Evolutionary conservation across 2,329 filamentous ascomycete genomes (phyloP), one percentile per base, ranked within the genome.

Genomic region (Monosporascus sp.): DNA sequence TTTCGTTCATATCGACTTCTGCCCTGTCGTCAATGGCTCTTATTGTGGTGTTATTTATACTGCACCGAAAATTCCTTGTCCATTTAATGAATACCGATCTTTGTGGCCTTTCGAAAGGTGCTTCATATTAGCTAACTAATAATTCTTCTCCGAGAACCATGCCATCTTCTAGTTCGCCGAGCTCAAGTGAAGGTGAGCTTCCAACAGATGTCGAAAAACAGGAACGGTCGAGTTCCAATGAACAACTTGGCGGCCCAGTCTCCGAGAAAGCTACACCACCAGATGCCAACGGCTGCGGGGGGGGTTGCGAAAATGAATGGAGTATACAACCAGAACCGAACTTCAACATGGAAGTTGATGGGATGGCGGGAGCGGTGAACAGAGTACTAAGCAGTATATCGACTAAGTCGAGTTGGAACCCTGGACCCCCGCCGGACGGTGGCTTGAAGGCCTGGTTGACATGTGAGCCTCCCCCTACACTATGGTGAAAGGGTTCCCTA

Each of bases 381-480:
- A 70, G 73, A 1, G 70, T 74, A 5, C 54, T 77, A 14, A 78
- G 74, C 55, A 65, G 69, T 17, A 69, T 72, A 3, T 74, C 70
- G 18, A 72, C 73, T 1, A 70, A 66, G 38, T 72, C 72, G 1
- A 74, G 68, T 46, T 62, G 67, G 48, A 69, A 74, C 40, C 73
- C 73, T 0, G 73, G 74, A 0, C 77, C 78, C 20, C 77, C 79
- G 1, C 79, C 79, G 0, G 77, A 82, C 28, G 78, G 78, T 3
- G 79, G 79, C 0, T 60, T 65, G 49, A 60, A 65, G 22, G 78
- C 78, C 0, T 82, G 79, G 78, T 56, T 70, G 3, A 69, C 68
- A 9, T 73, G 74, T 75, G 58, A 61, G 72, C 37, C n/a, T 35
- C 31, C 31, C 31, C 31, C 3, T 14, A 35, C 9, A 35, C 4